Evolutionary conservation across 2,329 filamentous ascomycete genomes (phyloP), one percentile per base, ranked within the genome.

Genomic region (Thielaviopsis ethacetica): DNA sequence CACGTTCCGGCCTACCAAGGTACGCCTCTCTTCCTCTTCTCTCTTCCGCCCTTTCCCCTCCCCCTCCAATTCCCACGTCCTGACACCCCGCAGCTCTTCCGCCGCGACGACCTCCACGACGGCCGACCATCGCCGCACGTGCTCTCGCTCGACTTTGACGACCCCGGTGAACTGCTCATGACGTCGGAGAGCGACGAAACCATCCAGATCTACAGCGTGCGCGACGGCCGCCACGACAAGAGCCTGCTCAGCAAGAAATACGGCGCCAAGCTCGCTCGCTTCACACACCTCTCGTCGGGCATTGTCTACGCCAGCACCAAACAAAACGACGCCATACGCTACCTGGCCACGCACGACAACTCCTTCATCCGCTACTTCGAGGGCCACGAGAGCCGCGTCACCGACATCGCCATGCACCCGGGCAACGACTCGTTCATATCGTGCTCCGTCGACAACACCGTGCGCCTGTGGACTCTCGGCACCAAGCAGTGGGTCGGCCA

Each of bases 261-360:
- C 67, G 93, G 93, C 61, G 90, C 89, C 19, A 93, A 95, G 69
- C 79, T 96, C 59, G 93, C 93, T 44, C 86, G 88, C 65, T 98
- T 97, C 71, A 95, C 91, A 0, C 93, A 97, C 69, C 87, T 91
- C 62, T 84, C 84, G 64, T 88, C 88, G 22, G 91, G 88, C 68
- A 89, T 98, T 67, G 84, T 98, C 61, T 96, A 97, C 67, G 91
- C 93, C 56, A 95, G 88, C 68, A 98, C 93, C 13, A 96, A 95
- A 69, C 83, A 94, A 65, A 94, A 98, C 67, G 81, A 91, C 74
- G 90, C 82, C 66, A 94, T 86, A 64, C 85, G 83, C 68, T 96
- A 86, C 72, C 85, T 90, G 62, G 94, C 82, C 59, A 95, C 85
- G 13, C 93, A 98, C 71, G 93, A 97, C 71, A 96, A 97, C 73